phyloP scores from a whole-genome alignment of 1,284 basidiomycete genomes.

The Moesziomyces sp. region DNA sequence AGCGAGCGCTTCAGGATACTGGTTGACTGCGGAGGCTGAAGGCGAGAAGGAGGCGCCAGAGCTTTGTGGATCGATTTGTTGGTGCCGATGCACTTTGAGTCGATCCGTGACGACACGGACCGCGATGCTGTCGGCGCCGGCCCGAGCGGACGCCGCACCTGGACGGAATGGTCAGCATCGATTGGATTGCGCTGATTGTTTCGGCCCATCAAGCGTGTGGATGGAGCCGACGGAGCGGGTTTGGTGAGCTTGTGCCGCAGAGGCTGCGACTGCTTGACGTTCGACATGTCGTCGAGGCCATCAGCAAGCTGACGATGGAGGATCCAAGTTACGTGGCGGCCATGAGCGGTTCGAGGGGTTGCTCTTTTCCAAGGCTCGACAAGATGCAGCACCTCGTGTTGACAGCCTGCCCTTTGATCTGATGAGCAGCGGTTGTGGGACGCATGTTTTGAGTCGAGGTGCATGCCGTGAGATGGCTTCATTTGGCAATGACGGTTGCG shows the following conservation, averaged over 20 bases:
- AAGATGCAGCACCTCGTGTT: too few relatives aligned
- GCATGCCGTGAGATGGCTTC: background rate
- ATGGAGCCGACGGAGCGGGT: background rate
- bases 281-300: conserved; percentile 18
- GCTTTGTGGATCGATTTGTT: conserved; percentile 5
- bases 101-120: conserved; percentile 20
- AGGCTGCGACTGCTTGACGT: conserved; percentile 36
- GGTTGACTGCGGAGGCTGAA: conserved; percentile 2
- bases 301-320: background rate
- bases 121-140: background rate
- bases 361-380: too few relatives aligned
- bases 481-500: background rate
- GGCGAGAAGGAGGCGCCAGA: background rate
- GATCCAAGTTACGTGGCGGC: background rate
- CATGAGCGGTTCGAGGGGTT: too few relatives aligned
- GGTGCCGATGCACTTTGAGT: conserved; percentile 7
- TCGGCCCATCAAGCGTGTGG: conserved; percentile 7
- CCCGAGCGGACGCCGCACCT: background rate
- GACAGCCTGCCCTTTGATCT: background rate
- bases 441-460: background rate
- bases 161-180: background rate
- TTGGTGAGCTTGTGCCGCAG: conserved; percentile 5
- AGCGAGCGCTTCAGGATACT: conserved; percentile 31
- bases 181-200: background rate
- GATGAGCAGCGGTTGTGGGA: background rate